Percentiles rank a stretch among this genome's conserved stretches.
Conservation (phyloP, 2,329 filamentous ascomycete species). For the Ascochyta clinopodiicola region DNA sequence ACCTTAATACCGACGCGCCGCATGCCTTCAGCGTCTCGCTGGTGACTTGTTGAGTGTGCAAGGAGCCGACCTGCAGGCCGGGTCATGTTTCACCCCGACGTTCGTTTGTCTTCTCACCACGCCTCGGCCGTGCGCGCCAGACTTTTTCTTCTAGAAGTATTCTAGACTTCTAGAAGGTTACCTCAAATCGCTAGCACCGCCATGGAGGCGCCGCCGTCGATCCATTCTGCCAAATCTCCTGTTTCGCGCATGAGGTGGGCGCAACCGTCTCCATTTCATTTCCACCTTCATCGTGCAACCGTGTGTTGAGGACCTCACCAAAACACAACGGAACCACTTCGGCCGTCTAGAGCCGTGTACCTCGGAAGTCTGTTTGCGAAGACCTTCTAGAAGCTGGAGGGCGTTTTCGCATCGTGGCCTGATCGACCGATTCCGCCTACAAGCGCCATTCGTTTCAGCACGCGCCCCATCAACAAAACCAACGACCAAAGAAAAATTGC, state of each 20-base stretch:
- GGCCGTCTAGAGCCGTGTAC: constrained; percentile 6
- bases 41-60: constrained; percentile 4
- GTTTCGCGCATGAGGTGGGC: constrained; percentile 28
- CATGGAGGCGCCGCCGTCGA: constrained; percentile 31
- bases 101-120: constrained; percentile 22
- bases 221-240: constrained; percentile 29
- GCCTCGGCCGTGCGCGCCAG: constrained; percentile 26
- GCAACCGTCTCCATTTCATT: constrained; percentile 23
- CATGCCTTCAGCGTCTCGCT: constrained; percentile 10
- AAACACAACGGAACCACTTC: constrained; percentile 14
- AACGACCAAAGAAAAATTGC: constrained; percentile 23
- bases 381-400: constrained; percentile 28
- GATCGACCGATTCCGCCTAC: constrained; percentile 21
- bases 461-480: constrained; percentile 27
- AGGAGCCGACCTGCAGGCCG: constrained; percentile 1
- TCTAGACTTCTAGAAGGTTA: constrained; percentile 43
- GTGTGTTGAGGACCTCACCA: constrained; percentile 25
- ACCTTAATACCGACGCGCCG: background rate
- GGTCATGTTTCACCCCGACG: constrained; percentile 31
- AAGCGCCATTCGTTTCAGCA: constrained; percentile 35
- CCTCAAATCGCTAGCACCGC: constrained; percentile 30
- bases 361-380: constrained; percentile 25
- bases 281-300: constrained; percentile 17
- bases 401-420: constrained; percentile 6
- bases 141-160: constrained; percentile 32